phyloP scores from a whole-genome alignment of 140 eudicot species.

The Erigeron philadelphicus region DNA sequence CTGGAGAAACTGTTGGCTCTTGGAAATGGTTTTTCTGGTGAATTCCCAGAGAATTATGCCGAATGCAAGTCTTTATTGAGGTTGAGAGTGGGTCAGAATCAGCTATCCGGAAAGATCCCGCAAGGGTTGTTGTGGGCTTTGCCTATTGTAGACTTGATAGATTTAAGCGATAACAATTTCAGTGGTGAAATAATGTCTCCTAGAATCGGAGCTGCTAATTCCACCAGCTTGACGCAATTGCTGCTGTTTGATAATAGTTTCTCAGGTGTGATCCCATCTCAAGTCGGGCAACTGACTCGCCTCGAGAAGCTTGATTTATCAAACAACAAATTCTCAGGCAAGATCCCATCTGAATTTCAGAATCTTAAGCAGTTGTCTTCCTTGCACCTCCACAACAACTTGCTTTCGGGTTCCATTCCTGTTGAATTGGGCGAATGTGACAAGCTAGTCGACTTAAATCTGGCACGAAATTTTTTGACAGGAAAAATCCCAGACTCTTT shows the following conservation, averaged over 20 bases:
- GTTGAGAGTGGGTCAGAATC: conserved; percentile 65
- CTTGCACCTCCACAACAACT: conserved; percentile 57
- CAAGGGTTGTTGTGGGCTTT: conserved; percentile 67
- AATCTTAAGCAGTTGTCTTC: conserved; percentile 52
- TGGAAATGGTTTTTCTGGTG: conserved; percentile 66
- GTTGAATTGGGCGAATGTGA: conserved; percentile 55
- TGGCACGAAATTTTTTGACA: conserved; percentile 54
- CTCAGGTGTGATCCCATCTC: conserved; percentile 61
- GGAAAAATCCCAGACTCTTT: conserved; percentile 58
- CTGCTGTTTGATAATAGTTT: conserved; percentile 51
- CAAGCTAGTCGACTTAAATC: conserved; percentile 65
- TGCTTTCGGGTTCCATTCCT: conserved; percentile 68
- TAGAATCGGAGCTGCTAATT: conserved; percentile 28
- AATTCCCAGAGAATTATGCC: conserved; percentile 50
- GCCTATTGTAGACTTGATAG: conserved; percentile 52
- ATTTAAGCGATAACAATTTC: conserved; percentile 70
- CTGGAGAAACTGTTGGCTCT: conserved; percentile 63
- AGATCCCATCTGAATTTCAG: conserved; percentile 50
- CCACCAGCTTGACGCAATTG: conserved; percentile 50
- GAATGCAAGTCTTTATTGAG: conserved; percentile 55
- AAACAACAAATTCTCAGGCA: conserved; percentile 65
- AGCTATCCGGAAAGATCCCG: conserved; percentile 58
- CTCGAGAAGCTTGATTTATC: conserved; percentile 60
- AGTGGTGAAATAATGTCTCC: conserved; percentile 49
- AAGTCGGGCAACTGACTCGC: conserved; percentile 47